Percentiles rank a stretch among this genome's conserved stretches.
Evolutionary conservation across 768 basidiomycete species (phyloP).

Genomic region (Leccinum fibrillosum): DNA sequence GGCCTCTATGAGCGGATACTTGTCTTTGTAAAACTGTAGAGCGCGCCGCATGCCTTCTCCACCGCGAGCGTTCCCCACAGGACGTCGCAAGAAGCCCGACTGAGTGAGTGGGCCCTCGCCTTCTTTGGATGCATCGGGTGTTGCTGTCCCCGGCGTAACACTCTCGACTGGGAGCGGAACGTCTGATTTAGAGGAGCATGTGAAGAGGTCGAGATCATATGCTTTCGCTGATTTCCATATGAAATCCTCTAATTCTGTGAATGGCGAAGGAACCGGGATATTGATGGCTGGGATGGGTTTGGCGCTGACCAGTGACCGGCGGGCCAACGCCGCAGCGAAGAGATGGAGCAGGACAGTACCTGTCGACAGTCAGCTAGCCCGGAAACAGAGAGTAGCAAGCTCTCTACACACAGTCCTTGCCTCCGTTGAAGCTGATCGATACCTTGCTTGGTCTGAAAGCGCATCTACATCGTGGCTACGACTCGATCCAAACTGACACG

Average conservation of each 20-base stretch:
- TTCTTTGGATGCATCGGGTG: constrained; percentile 13
- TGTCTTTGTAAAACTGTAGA: constrained; percentile 65
- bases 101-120: constrained; percentile 1
- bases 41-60: constrained; percentile 78
- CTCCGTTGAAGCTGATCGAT: constrained; percentile 95
- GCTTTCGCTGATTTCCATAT: constrained; percentile 56
- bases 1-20: constrained; percentile 65
- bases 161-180: constrained; percentile 48
- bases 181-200: constrained; percentile 31
- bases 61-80: constrained; percentile 54
- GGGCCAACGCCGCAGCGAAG: constrained; percentile 69
- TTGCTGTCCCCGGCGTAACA: constrained; percentile 35
- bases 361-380: constrained; percentile 30
- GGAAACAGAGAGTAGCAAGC: background rate
- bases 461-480: constrained; percentile 4
- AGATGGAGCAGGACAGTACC: constrained; percentile 96
- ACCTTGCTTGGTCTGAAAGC: constrained; percentile 57
- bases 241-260: constrained; percentile 79
- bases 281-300: constrained; percentile 68
- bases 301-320: constrained; percentile 33
- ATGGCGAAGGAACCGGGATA: constrained; percentile 89
- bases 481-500: constrained; percentile 30
- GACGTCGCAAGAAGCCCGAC: constrained; percentile 24
- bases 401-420: constrained; percentile 86
- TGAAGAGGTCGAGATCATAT: constrained; percentile 77